Evolutionary conservation across 805 yeast species (phyloP), one percentile per base, ranked within the genome.

Genomic region (Saccharomycopsis fermentans): DNA sequence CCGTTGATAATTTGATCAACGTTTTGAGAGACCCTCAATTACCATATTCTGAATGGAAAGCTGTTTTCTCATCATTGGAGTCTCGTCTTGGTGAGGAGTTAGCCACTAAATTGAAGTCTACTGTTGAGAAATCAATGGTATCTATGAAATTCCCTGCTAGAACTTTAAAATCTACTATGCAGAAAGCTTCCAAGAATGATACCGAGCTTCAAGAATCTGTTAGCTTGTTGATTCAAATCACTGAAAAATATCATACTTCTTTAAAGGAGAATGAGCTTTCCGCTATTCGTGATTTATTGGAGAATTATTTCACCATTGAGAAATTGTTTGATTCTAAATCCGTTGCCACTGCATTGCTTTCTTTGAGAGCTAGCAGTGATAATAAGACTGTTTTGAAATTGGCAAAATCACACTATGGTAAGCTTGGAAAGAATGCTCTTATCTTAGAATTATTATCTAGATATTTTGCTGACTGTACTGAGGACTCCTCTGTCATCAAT

Each of bases 21-120:
- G 84, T 87, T 16, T 77, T 95, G 73, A 82, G 86, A 69, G 82
- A 90, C 68, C 86, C 84, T 54, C 84, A 86, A 61, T 78, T 94
- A 68, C 99, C 99, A 55, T 94, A 82, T 73, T 86, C 96, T 37
- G 96, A 90, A 75, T 94, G 99, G 99, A 74, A 73, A 59, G 79
- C 82, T 66, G 87, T 85, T 65, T 82, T 86, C 39, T 89, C 97
- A 62, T 97, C 98, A 24, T 77, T 94, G 67, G 97, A 92, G 71
- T 83, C 96, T 19, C 85, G 99, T 75, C 75, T 94, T 67, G 96
- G 97, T 43, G 69, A 79, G 3, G 81, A 84, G 64, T 78, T 94
- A 64, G 96, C 90, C 69, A 79, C 81, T 55, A 76, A 81, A 52
- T 77, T 94, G 65, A 71, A 78, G 8, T 76, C 82, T 34, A 75